A percentile compares a stretch with the other conserved stretches of the same genome.
These are phyloP conservation scores for Gossypium anomalum DNA, from an alignment of 345 rosid species.

Conservation along the genomic window DNA sequence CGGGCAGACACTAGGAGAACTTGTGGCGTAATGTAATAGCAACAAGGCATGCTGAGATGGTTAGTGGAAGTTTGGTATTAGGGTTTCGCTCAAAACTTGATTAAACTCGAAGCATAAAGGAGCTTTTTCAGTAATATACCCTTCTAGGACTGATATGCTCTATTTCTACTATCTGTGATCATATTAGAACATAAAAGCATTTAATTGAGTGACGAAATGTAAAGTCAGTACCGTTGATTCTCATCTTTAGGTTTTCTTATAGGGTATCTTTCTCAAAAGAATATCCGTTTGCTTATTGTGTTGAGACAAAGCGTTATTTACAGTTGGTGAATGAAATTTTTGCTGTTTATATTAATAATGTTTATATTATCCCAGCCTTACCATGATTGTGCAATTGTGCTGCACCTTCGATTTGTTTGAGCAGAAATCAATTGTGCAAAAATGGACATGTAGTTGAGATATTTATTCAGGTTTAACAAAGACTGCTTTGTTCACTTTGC, in stretches of 20 bases:
- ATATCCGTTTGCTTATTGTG: background rate
- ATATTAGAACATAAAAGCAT: background rate
- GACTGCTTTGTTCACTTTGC: conserved; percentile 29
- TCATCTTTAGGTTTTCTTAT: background rate
- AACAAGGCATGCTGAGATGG: background rate
- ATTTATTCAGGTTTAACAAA: conserved; percentile 15
- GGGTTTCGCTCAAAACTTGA: background rate
- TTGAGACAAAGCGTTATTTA: background rate
- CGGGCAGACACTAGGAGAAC: too few species aligned
- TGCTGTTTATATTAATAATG: background rate
- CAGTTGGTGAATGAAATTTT: background rate
- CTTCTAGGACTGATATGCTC: background rate
- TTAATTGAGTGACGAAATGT: background rate
- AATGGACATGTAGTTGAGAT: conserved; percentile 20
- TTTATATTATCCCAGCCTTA: conserved; percentile 4
- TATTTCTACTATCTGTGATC: background rate
- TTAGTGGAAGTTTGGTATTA: background rate
- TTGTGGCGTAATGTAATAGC: background rate
- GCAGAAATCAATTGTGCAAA: conserved; percentile 15
- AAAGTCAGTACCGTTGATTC: background rate
- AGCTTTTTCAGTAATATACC: background rate
- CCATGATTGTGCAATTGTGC: conserved; percentile 7
- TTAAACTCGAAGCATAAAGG: background rate
- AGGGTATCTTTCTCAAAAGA: background rate
- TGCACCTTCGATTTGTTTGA: conserved; percentile 14